Evolutionary conservation across 1,284 basidiomycete genomes (phyloP), one percentile per base, ranked within the genome.

Genomic region (Psilocybe mexicana): DNA sequence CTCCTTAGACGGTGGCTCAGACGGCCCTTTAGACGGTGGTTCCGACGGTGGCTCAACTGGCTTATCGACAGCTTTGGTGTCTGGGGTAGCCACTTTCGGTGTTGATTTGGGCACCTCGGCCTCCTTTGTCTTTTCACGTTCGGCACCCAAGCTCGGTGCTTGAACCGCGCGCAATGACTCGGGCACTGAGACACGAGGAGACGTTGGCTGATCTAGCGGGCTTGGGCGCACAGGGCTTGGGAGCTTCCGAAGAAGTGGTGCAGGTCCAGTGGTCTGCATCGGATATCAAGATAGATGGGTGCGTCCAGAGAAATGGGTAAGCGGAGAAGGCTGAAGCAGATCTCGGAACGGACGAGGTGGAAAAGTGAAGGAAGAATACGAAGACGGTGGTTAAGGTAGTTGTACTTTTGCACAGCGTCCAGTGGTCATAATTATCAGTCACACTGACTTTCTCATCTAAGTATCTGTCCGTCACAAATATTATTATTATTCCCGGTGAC

Each of bases 361-460:
- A 47, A 23, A 43, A 55, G 30, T 8, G 50, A 46, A 42, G 44
- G 52, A 52, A 52, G 48, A 61, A 58, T 63, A 64, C 66, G 67
- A 64, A 64, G 63, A 63, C 63, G 58, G 62, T 59, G 53, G 30
- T 43, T 57, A 38, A 48, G 46, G 53, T 36, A 51, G 46, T 40
- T 54, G 59, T 51, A 47, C 40, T 60, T 45, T 26, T 36, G 35
- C 48, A 53, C 60, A 62, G 61, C 61, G 63, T 62, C 63, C 58
- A 56, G 59, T 55, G 49, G 52, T 60, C 59, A 58, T 58, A 62
- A 63, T 63, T 55, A 64, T 64, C 65, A 64, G 67, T 67, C 65
- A 67, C 64, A 60, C 54, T 10, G 23, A 43, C 52, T 46, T 53
- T 55, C 57, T 60, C 63, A 62, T 62, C 62, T 33, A 33, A 33